Base-by-base conservation (phyloP, 2,329 filamentous ascomycete genomes). In the Colletotrichum sp. region DNA sequence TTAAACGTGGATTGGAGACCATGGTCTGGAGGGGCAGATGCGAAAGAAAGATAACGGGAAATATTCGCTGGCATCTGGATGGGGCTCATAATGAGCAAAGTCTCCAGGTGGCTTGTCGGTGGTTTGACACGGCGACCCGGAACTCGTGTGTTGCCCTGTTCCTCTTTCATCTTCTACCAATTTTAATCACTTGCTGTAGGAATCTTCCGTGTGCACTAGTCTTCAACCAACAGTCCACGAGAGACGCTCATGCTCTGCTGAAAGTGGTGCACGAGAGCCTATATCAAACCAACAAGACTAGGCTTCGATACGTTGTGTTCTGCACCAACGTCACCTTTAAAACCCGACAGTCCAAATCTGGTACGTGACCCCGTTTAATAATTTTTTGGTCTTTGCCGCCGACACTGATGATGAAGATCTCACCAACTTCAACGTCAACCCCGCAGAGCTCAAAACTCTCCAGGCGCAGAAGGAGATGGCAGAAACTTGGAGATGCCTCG, bases 131-230 rank as follows among this genome's bases (percentile, higher is more conserved):
- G 5, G 30, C 13, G 2, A 32, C 19, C 28, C 19, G 12, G 5
- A 5, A n/a, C 9, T 30, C 9, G 59, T 61, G 30, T 34, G 59
- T 32, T 6, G 6, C 6, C 0, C 28, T n/a, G 5, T 13, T 27
- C 11, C 59, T 8, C 6, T 34, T 12, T 30, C 8, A 2, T n/a
- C 15, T 6, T 2, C 15, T 0, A 6, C 4, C 15, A 28, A n/a
- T 39, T 19, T 9, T 39, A 19, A 39, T 39, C 1, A 32, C 1
- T 32, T 8, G 6, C 19, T 22, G 11, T 11, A 61, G 59, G n/a
- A 8, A 2, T 3, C 30, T 32, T 34, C 27, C n/a, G 4, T 8
- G 30, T 5, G 27, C 30, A 8, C 11, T 61, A 2, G 6, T 61
- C 4, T 61, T 61, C 19, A 61, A 61, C 11, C 59, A 61, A 4